These are phyloP conservation scores for Hymenotorrendiella dingleyae DNA, from an alignment of 2,329 filamentous ascomycete species.

Conservation along the genomic window DNA sequence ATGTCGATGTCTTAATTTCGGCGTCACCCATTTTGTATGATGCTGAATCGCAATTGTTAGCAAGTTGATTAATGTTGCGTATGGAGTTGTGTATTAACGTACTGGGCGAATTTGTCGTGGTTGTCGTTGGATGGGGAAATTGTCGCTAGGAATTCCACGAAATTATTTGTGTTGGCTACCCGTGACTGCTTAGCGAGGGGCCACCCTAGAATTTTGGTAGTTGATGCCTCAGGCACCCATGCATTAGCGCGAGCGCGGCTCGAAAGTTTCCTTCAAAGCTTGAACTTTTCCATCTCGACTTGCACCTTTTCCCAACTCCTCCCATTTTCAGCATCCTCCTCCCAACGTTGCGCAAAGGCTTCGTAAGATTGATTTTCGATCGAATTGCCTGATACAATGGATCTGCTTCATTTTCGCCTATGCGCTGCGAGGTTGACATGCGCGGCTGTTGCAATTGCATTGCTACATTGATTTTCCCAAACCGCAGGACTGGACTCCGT, in stretches of 20 bases:
- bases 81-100: slow-evolving; percentile 21
- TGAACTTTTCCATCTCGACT: slow-evolving; percentile 1
- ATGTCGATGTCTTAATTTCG: slow-evolving; percentile 74
- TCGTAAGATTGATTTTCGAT: too few relatives aligned
- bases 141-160: slow-evolving; percentile 14
- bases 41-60: slow-evolving; percentile 36
- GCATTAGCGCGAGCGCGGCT: slow-evolving; percentile 14
- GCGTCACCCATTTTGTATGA: slow-evolving; percentile 75
- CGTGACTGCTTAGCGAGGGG: slow-evolving; percentile 14
- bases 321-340: not conserved
- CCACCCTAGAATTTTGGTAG: slow-evolving; percentile 14
- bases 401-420: too few relatives aligned
- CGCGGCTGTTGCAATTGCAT: too few relatives aligned
- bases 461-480: too few relatives aligned
- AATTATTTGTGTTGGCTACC: too few relatives aligned
- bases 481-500: too few relatives aligned
- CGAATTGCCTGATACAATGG: too few relatives aligned
- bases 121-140: slow-evolving; percentile 23
- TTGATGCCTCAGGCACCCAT: slow-evolving; percentile 11
- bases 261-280: slow-evolving; percentile 4
- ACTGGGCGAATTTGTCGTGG: slow-evolving; percentile 25
- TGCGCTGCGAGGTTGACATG: too few relatives aligned
- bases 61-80: slow-evolving; percentile 17
- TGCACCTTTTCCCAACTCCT: too few relatives aligned
- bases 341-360: too few relatives aligned